A percentile compares a stretch with the other conserved stretches of the same genome.
These are phyloP conservation scores for Stramenopiles sp. DNA, from an alignment of 352 stramenopile species.

Conservation along the genomic window DNA sequence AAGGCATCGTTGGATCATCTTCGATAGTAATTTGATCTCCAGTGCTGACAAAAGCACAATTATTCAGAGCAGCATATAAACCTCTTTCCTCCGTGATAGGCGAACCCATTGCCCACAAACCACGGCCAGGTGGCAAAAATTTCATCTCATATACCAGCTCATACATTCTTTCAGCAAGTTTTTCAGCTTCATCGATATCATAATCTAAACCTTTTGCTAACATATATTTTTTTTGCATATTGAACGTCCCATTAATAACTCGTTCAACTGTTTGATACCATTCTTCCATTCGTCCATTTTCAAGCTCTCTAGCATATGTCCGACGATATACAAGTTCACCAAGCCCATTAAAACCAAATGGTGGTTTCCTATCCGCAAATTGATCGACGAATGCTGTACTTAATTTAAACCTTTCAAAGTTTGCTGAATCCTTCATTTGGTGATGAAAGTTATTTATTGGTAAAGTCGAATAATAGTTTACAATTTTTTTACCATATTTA, in stretches of 20 bases:
- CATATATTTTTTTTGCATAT: slow-evolving; percentile 68
- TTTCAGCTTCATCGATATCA: slow-evolving; percentile 34
- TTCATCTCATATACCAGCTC: slow-evolving; percentile 76
- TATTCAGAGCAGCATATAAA: slow-evolving; percentile 69
- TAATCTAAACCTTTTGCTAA: slow-evolving; percentile 33
- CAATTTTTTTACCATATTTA: no score
- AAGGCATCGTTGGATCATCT: slow-evolving; percentile 40
- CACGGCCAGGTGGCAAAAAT: slow-evolving; percentile 66
- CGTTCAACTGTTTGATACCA: slow-evolving; percentile 70
- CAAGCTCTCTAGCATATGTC: slow-evolving; percentile 62
- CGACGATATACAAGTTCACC: slow-evolving; percentile 72
- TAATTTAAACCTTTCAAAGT: slow-evolving; percentile 26
- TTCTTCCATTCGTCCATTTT: slow-evolving; percentile 46
- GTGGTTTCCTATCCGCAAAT: slow-evolving; percentile 32
- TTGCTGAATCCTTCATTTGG: no score
- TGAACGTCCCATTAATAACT: slow-evolving; percentile 77
- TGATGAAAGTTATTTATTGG: no score
- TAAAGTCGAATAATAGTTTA: no score
- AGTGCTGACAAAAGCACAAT: slow-evolving; percentile 75
- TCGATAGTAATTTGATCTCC: slow-evolving; percentile 30
- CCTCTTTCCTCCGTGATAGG: slow-evolving; percentile 53
- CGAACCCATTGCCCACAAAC: slow-evolving; percentile 77
- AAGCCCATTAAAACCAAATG: slow-evolving; percentile 77
- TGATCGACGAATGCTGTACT: slow-evolving; percentile 21
- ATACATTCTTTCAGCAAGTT: slow-evolving; percentile 63